Percentiles rank a stretch among this genome's conserved stretches.
These are phyloP conservation scores for Endocalyx cinctus DNA, from an alignment of 2,329 filamentous ascomycete genomes.

Conservation along the genomic window DNA sequence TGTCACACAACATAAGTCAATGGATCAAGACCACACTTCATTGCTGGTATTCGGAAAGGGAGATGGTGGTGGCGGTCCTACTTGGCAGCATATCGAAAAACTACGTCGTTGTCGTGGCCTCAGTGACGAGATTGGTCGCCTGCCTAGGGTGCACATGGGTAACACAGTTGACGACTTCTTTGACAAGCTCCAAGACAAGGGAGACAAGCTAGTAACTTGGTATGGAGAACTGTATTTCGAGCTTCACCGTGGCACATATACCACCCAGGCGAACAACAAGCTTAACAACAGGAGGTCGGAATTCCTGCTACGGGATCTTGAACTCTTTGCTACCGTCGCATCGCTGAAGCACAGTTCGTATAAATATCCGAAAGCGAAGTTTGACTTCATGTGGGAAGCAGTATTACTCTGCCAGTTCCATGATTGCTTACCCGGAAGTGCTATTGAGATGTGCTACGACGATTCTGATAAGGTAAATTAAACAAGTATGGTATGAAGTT, in stretches of 20 bases:
- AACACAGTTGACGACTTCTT: slow-evolving; percentile 94
- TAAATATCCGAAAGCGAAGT: slow-evolving; percentile 88
- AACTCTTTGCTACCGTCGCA: slow-evolving; percentile 81
- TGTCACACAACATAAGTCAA: slow-evolving; percentile 86
- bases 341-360: slow-evolving; percentile 69
- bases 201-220: slow-evolving; percentile 81
- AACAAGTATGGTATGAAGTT: too few relatives aligned
- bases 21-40: slow-evolving; percentile 88
- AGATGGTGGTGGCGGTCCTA: slow-evolving; percentile 92
- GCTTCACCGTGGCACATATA: slow-evolving; percentile 94
- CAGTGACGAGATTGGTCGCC: slow-evolving; percentile 75
- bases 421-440: slow-evolving; percentile 90
- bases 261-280: slow-evolving; percentile 96
- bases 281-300: slow-evolving; percentile 86
- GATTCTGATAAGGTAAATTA: slow-evolving; percentile 76
- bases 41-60: slow-evolving; percentile 94
- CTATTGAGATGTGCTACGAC: slow-evolving; percentile 97
- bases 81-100: slow-evolving; percentile 91
- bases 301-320: slow-evolving; percentile 78
- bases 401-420: slow-evolving; percentile 95
- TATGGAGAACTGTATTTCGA: slow-evolving; percentile 98
- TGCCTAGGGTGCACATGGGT: slow-evolving; percentile 86
- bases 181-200: slow-evolving; percentile 75
- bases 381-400: slow-evolving; percentile 93
- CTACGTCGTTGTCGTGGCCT: slow-evolving; percentile 87